Conservation (phyloP, 768 basidiomycete genomes). For the Trametes gibbosa region DNA sequence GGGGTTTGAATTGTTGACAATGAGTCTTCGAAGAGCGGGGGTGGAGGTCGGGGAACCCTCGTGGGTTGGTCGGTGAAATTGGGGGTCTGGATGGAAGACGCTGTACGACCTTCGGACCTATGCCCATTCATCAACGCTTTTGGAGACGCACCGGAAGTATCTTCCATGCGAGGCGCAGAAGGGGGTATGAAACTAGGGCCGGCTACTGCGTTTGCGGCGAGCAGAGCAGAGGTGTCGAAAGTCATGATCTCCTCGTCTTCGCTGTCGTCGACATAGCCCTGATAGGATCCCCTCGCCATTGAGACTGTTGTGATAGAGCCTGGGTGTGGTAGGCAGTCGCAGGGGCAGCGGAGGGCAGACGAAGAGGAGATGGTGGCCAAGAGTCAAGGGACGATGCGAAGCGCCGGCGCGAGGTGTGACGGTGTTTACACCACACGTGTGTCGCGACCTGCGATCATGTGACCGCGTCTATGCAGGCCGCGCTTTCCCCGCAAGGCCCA, state of each 20-base stretch:
- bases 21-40: background rate
- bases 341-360: background rate
- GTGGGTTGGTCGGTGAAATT: conserved; percentile 7
- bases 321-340: background rate
- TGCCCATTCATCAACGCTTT: background rate
- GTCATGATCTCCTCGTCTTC: conserved; percentile 19
- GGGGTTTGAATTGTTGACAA: conserved; percentile 2
- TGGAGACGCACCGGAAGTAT: background rate
- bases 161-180: background rate
- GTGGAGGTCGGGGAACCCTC: background rate
- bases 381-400: background rate
- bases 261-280: conserved; percentile 19
- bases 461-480: conserved; percentile 11
- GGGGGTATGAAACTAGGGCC: background rate
- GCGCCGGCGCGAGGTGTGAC: conserved; percentile 5
- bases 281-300: conserved; percentile 1
- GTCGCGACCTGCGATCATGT: conserved; percentile 9
- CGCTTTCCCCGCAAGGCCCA: background rate
- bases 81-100: conserved; percentile 10
- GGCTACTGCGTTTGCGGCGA: background rate
- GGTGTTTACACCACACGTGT: conserved; percentile 16
- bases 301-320: background rate
- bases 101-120: background rate
- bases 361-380: conserved; percentile 1
- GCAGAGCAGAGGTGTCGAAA: background rate